phyloP scores from a whole-genome alignment of 2,329 filamentous ascomycete genomes.

The Penicillium thymicola region DNA sequence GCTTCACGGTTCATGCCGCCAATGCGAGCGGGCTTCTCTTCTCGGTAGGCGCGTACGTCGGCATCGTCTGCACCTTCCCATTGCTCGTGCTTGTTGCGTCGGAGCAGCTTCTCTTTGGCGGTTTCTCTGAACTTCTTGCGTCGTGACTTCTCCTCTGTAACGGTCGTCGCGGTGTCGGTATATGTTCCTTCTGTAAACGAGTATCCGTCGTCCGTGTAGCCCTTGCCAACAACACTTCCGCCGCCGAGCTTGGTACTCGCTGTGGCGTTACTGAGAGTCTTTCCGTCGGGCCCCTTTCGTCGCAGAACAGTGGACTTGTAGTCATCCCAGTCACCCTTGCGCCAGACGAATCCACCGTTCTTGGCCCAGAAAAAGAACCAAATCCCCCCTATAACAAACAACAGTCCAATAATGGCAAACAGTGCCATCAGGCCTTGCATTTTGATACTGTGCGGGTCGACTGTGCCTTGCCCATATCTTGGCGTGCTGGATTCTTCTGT shows the following conservation, averaged over 20 bases:
- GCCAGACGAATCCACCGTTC: slow-evolving; percentile 90
- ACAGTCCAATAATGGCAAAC: slow-evolving; percentile 77
- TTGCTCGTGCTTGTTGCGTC: slow-evolving; percentile 45
- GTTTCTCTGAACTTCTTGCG: slow-evolving; percentile 33
- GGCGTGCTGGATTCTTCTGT: slow-evolving; percentile 8
- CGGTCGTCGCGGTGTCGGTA: slow-evolving; percentile 44
- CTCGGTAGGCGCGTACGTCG: slow-evolving; percentile 77
- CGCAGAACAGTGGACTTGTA: slow-evolving; percentile 94
- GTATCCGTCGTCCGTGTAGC: slow-evolving; percentile 66
- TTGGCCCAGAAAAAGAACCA: slow-evolving; percentile 99
- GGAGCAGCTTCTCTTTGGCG: slow-evolving; percentile 38
- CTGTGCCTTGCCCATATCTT: slow-evolving; percentile 36
- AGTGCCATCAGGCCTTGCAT: slow-evolving; percentile 71
- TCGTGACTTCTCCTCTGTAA: slow-evolving; percentile 32
- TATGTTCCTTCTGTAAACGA: slow-evolving; percentile 41
- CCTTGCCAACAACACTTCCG: slow-evolving; percentile 63
- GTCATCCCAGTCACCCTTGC: slow-evolving; percentile 88
- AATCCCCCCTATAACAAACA: slow-evolving; percentile 70
- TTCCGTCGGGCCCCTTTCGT: slow-evolving; percentile 84
- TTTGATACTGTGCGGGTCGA: slow-evolving; percentile 44
- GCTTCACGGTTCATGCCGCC: slow-evolving; percentile 82
- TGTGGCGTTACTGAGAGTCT: slow-evolving; percentile 77
- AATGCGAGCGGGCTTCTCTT: slow-evolving; percentile 81
- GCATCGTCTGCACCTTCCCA: slow-evolving; percentile 62
- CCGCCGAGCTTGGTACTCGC: slow-evolving; percentile 81